Percentiles rank a stretch among this genome's conserved stretches.
phyloP scores from a whole-genome alignment of 352 stramenopile genomes.

The Lagenidium giganteum region DNA sequence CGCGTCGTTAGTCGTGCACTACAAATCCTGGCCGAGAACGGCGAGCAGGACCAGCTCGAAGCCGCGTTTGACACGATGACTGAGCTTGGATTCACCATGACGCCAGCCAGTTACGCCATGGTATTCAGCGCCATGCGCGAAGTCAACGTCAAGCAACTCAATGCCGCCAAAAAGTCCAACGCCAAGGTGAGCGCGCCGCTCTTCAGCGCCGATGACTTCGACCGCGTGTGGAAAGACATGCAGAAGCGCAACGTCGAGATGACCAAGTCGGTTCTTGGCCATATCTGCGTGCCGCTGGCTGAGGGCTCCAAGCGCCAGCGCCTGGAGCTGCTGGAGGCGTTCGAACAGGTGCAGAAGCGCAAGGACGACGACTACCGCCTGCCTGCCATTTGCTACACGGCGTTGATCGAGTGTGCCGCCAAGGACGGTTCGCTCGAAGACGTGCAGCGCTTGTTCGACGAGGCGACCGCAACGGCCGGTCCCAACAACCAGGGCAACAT shows the following conservation, averaged over 20 bases:
- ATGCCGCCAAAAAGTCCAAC: slow-evolving; percentile 12
- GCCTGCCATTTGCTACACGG: slow-evolving; percentile 36
- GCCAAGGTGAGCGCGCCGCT: slow-evolving; percentile 13
- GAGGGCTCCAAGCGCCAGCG: slow-evolving; percentile 49
- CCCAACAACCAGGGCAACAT: slow-evolving; percentile 22
- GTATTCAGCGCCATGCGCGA: slow-evolving; percentile 50
- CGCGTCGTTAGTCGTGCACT: slow-evolving; percentile 29
- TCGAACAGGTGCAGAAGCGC: slow-evolving; percentile 21
- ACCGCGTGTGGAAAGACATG: slow-evolving; percentile 36
- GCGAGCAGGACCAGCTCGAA: slow-evolving; percentile 27
- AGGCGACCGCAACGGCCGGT: slow-evolving; percentile 33
- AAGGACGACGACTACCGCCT: slow-evolving; percentile 39
- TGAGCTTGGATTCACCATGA: slow-evolving; percentile 21
- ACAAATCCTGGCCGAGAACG: slow-evolving; percentile 38
- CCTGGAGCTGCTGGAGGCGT: slow-evolving; percentile 49
- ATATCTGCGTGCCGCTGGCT: slow-evolving; percentile 35
- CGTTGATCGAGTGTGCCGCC: slow-evolving; percentile 29
- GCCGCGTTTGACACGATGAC: slow-evolving; percentile 27
- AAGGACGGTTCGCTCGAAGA: slow-evolving; percentile 29
- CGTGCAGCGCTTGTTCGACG: slow-evolving; percentile 39
- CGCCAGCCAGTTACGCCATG: slow-evolving; percentile 33
- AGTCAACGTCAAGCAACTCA: neutral
- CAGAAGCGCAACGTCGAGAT: slow-evolving; percentile 25
- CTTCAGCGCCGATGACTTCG: slow-evolving; percentile 36
- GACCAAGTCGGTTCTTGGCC: slow-evolving; percentile 36